A percentile compares a stretch with the other conserved stretches of the same genome.
Evolutionary conservation across 768 basidiomycete species (phyloP).

Genomic region (Panus rudis): DNA sequence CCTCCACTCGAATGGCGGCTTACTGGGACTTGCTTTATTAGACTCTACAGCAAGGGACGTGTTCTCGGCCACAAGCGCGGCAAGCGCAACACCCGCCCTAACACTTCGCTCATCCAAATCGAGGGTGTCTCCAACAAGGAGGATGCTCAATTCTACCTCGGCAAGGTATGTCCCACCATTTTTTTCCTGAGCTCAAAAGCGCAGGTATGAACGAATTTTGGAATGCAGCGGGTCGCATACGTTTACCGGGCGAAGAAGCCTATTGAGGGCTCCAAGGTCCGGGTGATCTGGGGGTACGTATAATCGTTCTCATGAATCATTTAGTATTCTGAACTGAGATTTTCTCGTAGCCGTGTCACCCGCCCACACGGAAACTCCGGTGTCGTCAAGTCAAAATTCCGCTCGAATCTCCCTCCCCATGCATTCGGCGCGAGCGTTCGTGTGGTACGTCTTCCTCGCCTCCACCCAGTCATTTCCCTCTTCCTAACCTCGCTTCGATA

Average conservation of each 20-base stretch:
- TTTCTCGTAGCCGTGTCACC: conserved; percentile 65
- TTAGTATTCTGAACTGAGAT: background rate
- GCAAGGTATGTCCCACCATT: conserved; percentile 63
- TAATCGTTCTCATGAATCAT: background rate
- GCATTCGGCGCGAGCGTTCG: conserved; percentile 91
- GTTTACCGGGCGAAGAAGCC: conserved; percentile 97
- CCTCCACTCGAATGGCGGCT: conserved; percentile 10
- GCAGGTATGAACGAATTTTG: background rate
- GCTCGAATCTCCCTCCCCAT: conserved; percentile 88
- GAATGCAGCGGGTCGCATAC: conserved; percentile 81
- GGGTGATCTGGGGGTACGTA: conserved; percentile 96
- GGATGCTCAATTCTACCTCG: conserved; percentile 96
- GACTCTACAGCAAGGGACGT: conserved; percentile 95
- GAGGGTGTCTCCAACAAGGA: conserved; percentile 92
- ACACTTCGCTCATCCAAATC: conserved; percentile 94
- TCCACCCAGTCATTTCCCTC: background rate
- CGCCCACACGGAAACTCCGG: conserved; percentile 92
- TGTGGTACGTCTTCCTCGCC: conserved; percentile 52
- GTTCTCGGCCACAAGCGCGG: conserved; percentile 98
- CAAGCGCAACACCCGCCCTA: conserved; percentile 93
- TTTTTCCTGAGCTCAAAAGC: background rate
- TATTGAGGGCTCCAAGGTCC: conserved; percentile 89
- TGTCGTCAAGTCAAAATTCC: conserved; percentile 96
- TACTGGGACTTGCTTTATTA: conserved; percentile 26
- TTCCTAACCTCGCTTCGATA: conserved; percentile 2